phyloP scores from a whole-genome alignment of 176 grass and related monocot species.

The Poa annua region DNA sequence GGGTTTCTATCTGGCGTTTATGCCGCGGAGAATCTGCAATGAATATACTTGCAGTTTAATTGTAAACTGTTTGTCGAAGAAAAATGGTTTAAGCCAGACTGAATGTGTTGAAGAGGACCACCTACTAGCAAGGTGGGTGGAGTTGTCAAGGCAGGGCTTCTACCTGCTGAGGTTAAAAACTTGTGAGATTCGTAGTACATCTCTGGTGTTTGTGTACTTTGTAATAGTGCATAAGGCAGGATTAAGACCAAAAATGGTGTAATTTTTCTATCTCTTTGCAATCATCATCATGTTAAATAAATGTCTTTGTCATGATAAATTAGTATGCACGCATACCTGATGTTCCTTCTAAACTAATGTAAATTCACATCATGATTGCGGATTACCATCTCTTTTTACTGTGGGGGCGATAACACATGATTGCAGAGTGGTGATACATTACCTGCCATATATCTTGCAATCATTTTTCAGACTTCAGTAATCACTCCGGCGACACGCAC shows the following conservation, averaged over 20 bases:
- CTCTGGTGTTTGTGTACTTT: too few relatives aligned
- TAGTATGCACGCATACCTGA: neutral
- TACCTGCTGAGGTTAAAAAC: too few relatives aligned
- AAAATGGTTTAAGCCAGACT: neutral
- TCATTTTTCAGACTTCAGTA: conserved; percentile 17
- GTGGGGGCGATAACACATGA: neutral
- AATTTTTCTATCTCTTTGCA: neutral
- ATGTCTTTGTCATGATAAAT: neutral
- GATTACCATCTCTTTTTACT: neutral
- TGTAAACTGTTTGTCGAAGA: neutral
- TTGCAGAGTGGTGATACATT: neutral
- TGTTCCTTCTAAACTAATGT: neutral
- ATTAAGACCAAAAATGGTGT: too few relatives aligned
- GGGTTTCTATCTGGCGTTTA: neutral
- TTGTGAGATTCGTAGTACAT: too few relatives aligned
- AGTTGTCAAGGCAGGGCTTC: too few relatives aligned
- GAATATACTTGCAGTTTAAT: neutral
- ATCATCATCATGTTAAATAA: neutral
- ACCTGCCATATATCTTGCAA: neutral
- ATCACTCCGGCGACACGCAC: neutral
- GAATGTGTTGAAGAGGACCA: too few relatives aligned
- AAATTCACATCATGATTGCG: neutral
- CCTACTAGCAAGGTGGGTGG: too few relatives aligned
- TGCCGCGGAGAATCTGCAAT: neutral
- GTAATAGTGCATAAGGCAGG: too few relatives aligned